phyloP scores from a whole-genome alignment of 2,329 filamentous ascomycete species.

The Uncinocarpus reesii region DNA sequence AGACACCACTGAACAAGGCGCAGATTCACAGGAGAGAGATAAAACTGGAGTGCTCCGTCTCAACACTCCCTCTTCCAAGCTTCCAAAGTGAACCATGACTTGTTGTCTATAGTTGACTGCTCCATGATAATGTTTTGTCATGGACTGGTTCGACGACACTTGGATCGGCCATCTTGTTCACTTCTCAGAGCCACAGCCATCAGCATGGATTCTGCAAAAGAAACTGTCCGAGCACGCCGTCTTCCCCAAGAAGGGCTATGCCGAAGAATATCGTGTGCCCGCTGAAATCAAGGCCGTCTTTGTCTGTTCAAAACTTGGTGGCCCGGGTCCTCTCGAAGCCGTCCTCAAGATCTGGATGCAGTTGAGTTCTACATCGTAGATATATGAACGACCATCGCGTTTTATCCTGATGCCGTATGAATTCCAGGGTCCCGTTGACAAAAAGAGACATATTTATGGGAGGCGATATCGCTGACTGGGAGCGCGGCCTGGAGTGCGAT shows the following conservation, averaged over 20 bases:
- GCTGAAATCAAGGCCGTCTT: neutral
- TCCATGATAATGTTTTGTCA: neutral
- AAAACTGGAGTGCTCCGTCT: too few relatives aligned
- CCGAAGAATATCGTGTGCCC: neutral
- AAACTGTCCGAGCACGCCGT: neutral
- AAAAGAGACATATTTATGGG: neutral
- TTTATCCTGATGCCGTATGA: neutral
- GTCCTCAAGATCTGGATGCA: conserved; percentile 10
- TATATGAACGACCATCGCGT: neutral
- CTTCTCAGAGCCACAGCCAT: neutral
- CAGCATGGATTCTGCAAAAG: neutral
- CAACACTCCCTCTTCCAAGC: neutral
- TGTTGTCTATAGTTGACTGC: neutral
- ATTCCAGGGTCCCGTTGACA: neutral
- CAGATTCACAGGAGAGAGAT: too few relatives aligned
- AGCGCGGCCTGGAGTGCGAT: neutral
- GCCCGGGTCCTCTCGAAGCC: conserved; percentile 1
- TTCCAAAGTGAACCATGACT: neutral
- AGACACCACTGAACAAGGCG: too few relatives aligned
- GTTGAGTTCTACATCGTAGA: neutral
- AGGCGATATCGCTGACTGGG: too few relatives aligned
- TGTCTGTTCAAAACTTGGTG: neutral
- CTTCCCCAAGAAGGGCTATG: neutral
- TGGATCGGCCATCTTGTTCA: neutral
- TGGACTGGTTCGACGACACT: neutral